These are phyloP conservation scores for Austroboletus niveus DNA, from an alignment of 1,284 basidiomycete species.

Conservation along the genomic window DNA sequence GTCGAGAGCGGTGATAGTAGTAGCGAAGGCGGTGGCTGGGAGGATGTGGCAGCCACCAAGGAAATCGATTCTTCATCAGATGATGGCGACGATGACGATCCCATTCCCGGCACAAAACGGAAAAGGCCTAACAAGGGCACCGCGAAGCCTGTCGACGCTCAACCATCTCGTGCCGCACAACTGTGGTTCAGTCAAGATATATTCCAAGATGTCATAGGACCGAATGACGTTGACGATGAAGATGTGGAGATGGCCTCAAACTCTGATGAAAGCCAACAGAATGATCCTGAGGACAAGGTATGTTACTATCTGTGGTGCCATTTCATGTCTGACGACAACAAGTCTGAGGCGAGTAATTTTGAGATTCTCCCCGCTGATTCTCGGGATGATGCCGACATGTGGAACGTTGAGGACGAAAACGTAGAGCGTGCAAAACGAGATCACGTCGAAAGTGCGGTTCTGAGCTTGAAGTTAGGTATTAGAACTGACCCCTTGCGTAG, in stretches of 20 bases:
- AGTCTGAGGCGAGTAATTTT: conserved; percentile 23
- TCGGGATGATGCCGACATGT: conserved; percentile 64
- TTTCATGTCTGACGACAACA: conserved; percentile 15
- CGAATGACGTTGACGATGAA: conserved; percentile 42
- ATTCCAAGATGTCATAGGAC: conserved; percentile 66
- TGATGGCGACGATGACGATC: conserved; percentile 49
- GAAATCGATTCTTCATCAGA: conserved; percentile 59
- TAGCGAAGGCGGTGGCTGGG: conserved; percentile 72
- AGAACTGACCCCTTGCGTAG: conserved; percentile 41
- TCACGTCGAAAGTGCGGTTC: conserved; percentile 65
- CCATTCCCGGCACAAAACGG: conserved; percentile 42
- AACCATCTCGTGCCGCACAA: conserved; percentile 47
- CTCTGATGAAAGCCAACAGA: conserved; percentile 16
- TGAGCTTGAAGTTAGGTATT: background rate
- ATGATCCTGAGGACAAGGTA: conserved; percentile 38
- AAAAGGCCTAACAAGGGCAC: conserved; percentile 36
- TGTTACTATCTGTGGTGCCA: conserved; percentile 5
- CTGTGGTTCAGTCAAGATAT: conserved; percentile 97
- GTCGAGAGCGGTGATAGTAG: conserved; percentile 46
- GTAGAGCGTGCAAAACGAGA: conserved; percentile 73
- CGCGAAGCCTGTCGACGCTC: conserved; percentile 43
- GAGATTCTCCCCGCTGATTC: conserved; percentile 34
- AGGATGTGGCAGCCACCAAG: conserved; percentile 65
- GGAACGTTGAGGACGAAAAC: conserved; percentile 82
- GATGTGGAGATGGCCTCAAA: conserved; percentile 30